These are phyloP conservation scores for Gaeumannomyces sp. DNA, from an alignment of 2,329 filamentous ascomycete species.

Conservation along the genomic window DNA sequence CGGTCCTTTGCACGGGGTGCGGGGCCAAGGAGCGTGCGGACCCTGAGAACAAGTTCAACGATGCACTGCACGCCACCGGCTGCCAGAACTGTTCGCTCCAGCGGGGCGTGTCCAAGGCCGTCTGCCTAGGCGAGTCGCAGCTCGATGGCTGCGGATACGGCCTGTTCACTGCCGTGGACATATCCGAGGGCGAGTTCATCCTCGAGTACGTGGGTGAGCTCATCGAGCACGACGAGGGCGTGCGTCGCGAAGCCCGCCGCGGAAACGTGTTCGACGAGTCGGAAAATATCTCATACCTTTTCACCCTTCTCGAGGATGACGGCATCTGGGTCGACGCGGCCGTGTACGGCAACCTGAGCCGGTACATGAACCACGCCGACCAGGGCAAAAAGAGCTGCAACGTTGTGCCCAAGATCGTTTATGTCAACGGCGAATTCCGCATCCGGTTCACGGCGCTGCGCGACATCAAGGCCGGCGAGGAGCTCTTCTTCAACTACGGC, in stretches of 20 bases:
- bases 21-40: constrained; percentile 64
- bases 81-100: constrained; percentile 72
- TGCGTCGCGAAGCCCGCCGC: constrained; percentile 57
- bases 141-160: constrained; percentile 67
- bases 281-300: constrained; percentile 59
- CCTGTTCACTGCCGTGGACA: constrained; percentile 63
- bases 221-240: constrained; percentile 62
- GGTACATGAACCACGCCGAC: constrained; percentile 75
- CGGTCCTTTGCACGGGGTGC: constrained; percentile 65
- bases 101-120: constrained; percentile 56
- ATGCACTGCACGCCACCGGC: constrained; percentile 46
- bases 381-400: constrained; percentile 49
- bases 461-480: constrained; percentile 64
- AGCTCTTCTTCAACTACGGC: constrained; percentile 78
- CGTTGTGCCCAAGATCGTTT: constrained; percentile 57
- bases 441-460: constrained; percentile 67
- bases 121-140: constrained; percentile 64
- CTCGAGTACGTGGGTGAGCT: constrained; percentile 78
- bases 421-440: constrained; percentile 69
- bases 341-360: constrained; percentile 70
- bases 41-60: constrained; percentile 56
- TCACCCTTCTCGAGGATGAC: constrained; percentile 53
- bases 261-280: constrained; percentile 57
- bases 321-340: constrained; percentile 70
- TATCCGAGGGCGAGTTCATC: constrained; percentile 64